Percentiles rank a stretch among this genome's conserved stretches.
Conservation (phyloP, 345 rosid species). For the Iberis pinnata region DNA sequence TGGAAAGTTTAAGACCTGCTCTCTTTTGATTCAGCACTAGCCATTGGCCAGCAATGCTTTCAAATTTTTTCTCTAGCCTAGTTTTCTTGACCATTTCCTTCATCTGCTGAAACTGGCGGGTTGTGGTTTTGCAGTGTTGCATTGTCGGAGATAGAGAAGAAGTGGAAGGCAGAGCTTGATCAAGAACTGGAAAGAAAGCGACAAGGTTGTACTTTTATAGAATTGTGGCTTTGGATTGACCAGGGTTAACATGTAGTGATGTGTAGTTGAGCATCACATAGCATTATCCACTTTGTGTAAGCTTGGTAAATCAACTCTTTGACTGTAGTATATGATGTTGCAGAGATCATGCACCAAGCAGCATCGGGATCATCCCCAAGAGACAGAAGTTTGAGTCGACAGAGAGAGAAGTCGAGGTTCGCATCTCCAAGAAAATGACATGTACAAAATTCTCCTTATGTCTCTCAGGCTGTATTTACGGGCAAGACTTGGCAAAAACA, state of each 20-base stretch:
- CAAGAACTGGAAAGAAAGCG: constrained; percentile 86
- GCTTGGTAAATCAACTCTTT: background rate
- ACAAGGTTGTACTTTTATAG: constrained; percentile 48
- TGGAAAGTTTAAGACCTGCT: too few relatives aligned
- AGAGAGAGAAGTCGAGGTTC: constrained; percentile 78
- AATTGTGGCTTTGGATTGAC: constrained; percentile 24
- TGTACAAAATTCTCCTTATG: constrained; percentile 1
- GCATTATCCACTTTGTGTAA: too few relatives aligned
- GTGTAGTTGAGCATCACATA: too few relatives aligned
- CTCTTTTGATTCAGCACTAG: background rate
- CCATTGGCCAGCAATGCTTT: constrained; percentile 4
- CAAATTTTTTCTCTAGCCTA: background rate
- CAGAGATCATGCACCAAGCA: constrained; percentile 87
- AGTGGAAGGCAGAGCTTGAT: constrained; percentile 95
- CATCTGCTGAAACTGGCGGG: constrained; percentile 21
- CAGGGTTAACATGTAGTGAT: too few relatives aligned
- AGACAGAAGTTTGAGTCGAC: constrained; percentile 59
- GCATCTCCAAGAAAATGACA: constrained; percentile 83
- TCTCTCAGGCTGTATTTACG: constrained; percentile 1
- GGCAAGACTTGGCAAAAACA: constrained; percentile 9
- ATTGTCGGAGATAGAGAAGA: constrained; percentile 66
- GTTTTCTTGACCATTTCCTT: background rate
- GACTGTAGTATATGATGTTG: constrained; percentile 28
- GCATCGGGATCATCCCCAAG: constrained; percentile 67
- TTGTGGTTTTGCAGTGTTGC: constrained; percentile 38